Evolutionary conservation across 164 flowering plant species (phyloP).

Genomic region (Amborella trichopoda): DNA sequence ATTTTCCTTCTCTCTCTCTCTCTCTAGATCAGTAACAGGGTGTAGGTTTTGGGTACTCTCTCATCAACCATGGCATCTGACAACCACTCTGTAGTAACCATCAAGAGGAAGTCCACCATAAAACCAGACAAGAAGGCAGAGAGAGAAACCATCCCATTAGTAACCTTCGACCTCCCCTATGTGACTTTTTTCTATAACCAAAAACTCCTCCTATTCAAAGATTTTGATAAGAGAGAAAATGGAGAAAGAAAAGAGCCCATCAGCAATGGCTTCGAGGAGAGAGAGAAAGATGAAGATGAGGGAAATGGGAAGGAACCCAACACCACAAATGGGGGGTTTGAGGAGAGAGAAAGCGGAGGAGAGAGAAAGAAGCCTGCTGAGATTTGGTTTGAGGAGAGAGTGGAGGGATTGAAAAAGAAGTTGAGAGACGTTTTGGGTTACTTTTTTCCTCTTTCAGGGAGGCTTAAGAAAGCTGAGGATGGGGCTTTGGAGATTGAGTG

Average conservation of each 20-base stretch:
- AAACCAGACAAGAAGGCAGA: slow-evolving; percentile 44
- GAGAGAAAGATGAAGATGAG: too few relatives aligned
- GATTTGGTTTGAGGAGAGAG: slow-evolving; percentile 38
- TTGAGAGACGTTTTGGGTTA: slow-evolving; percentile 47
- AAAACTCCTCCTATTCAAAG: slow-evolving; percentile 68
- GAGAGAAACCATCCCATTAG: slow-evolving; percentile 45
- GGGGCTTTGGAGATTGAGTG: slow-evolving; percentile 71
- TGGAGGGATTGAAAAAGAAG: slow-evolving; percentile 59
- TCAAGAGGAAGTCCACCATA: slow-evolving; percentile 26
- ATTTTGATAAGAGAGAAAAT: too few relatives aligned
- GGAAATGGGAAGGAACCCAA: too few relatives aligned
- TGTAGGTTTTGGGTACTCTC: too few relatives aligned
- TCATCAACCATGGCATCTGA: too few relatives aligned
- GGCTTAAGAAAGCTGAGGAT: slow-evolving; percentile 67
- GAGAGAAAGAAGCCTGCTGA: too few relatives aligned
- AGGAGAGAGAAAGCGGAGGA: too few relatives aligned
- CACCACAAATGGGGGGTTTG: too few relatives aligned
- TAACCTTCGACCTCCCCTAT: slow-evolving; percentile 92
- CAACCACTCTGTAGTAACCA: too few relatives aligned
- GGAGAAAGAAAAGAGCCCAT: too few relatives aligned
- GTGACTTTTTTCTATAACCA: slow-evolving; percentile 88
- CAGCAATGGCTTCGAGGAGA: not conserved
- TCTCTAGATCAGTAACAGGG: too few relatives aligned
- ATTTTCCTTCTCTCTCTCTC: too few relatives aligned
- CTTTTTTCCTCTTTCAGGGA: slow-evolving; percentile 71